These are phyloP conservation scores for Poa annua DNA, from an alignment of 176 grass and related monocot species.

Conservation along the genomic window DNA sequence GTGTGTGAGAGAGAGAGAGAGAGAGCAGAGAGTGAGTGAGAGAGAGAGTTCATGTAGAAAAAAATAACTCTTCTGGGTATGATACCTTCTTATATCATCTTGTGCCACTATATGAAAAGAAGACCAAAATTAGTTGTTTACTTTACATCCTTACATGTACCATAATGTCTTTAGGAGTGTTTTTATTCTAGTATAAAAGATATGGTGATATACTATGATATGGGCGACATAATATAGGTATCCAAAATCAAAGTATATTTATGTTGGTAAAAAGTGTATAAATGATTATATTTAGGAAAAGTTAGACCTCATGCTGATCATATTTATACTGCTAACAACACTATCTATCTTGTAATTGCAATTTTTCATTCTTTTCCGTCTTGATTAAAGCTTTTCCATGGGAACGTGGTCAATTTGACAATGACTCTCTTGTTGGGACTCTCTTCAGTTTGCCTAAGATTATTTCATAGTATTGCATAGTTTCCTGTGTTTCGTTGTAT, in stretches of 20 bases:
- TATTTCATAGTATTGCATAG: neutral
- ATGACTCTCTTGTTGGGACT: neutral
- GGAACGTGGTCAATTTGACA: neutral
- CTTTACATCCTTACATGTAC: neutral
- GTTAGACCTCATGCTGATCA: neutral
- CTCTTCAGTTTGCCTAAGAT: neutral
- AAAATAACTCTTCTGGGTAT: neutral
- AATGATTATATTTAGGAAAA: neutral
- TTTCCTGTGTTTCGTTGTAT: neutral
- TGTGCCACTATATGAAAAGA: neutral
- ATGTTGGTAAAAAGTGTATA: neutral
- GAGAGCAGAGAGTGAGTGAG: neutral
- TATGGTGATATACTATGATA: neutral
- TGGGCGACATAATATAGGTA: neutral
- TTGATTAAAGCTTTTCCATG: neutral
- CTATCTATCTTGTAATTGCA: neutral
- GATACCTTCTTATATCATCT: neutral
- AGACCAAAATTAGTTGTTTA: neutral
- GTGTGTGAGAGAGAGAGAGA: neutral
- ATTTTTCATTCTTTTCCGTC: neutral
- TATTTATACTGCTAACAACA: neutral
- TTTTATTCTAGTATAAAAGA: neutral
- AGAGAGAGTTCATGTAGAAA: no score
- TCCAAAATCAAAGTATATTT: neutral
- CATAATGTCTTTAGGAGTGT: neutral